Percentiles rank a stretch among this genome's conserved stretches.
Evolutionary conservation across 805 yeast genomes (phyloP).

Genomic region (Saturnispora saitoi): DNA sequence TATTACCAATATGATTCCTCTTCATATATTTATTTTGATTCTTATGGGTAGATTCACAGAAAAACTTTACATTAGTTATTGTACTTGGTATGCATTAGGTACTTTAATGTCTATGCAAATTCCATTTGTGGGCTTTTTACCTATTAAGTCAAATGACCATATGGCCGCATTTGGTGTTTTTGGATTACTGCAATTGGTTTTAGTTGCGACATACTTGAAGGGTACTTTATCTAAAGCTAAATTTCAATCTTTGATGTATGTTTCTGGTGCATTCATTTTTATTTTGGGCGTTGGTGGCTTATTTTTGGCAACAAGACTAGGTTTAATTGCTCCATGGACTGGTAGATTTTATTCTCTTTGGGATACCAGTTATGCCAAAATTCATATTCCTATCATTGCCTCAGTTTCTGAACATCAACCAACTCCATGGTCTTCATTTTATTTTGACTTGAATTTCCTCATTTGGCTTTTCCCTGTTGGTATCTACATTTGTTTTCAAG

Average conservation of each 20-base stretch:
- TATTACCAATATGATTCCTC: conserved; percentile 93
- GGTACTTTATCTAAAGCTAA: conserved; percentile 61
- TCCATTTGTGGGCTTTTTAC: conserved; percentile 96
- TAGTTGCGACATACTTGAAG: conserved; percentile 75
- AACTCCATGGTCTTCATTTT: conserved; percentile 99
- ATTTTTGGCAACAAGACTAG: conserved; percentile 75
- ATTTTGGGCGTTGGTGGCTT: conserved; percentile 62
- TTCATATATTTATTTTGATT: conserved; percentile 83
- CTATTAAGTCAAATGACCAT: conserved; percentile 94
- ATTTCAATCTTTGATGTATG: conserved; percentile 60
- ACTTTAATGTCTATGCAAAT: conserved; percentile 99
- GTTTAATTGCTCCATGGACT: conserved; percentile 98
- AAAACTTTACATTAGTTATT: conserved; percentile 79
- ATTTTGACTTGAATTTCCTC: conserved; percentile 85
- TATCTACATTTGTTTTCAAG: conserved; percentile 81
- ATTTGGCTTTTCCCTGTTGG: conserved; percentile 99
- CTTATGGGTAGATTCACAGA: conserved; percentile 91
- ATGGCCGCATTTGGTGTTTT: conserved; percentile 98
- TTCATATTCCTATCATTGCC: conserved; percentile 97
- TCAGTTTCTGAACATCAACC: conserved; percentile 99
- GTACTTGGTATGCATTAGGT: conserved; percentile 95
- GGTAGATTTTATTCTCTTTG: conserved; percentile 97
- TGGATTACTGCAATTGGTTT: conserved; percentile 86
- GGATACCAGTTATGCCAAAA: conserved; percentile 97
- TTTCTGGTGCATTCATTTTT: conserved; percentile 49